Evolutionary conservation across 495 filamentous ascomycete species (phyloP).

Genomic region (Cercophora scortea): DNA sequence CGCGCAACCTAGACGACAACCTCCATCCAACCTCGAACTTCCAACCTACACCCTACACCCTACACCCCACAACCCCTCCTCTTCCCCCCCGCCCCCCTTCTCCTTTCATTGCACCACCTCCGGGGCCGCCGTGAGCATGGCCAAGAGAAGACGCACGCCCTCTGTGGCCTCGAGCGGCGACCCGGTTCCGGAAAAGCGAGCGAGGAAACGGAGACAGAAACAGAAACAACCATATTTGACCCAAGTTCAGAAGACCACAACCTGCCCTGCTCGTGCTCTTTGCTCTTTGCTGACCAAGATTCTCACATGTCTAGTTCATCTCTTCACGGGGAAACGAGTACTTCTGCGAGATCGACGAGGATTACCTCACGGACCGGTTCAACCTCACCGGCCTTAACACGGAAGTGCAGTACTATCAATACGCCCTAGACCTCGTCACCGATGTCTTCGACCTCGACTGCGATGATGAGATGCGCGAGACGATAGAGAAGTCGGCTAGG

Average conservation of each 20-base stretch:
- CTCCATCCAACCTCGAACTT: too few relatives aligned
- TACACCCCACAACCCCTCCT: too few relatives aligned
- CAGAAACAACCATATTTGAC: too few relatives aligned
- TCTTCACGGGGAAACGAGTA: constrained; percentile 97
- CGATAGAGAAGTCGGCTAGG: constrained; percentile 94
- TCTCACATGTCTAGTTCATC: constrained; percentile 62
- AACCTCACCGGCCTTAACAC: constrained; percentile 96
- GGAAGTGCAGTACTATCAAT: constrained; percentile 97
- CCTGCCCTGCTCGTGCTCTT: background rate
- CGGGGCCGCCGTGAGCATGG: background rate
- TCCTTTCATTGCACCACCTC: too few relatives aligned
- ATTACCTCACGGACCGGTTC: constrained; percentile 97
- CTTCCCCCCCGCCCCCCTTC: too few relatives aligned
- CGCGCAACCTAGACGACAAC: too few relatives aligned
- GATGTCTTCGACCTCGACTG: constrained; percentile 99
- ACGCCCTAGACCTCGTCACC: constrained; percentile 98
- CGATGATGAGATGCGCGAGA: constrained; percentile 94
- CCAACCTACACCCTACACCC: too few relatives aligned
- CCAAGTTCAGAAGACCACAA: too few relatives aligned
- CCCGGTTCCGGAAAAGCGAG: too few relatives aligned
- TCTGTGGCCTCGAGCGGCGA: too few relatives aligned
- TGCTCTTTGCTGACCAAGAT: background rate
- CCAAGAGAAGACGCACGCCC: background rate
- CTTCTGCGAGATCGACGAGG: constrained; percentile 99
- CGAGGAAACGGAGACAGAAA: too few relatives aligned